Evolutionary conservation across 352 stramenopile genomes (phyloP), one percentile per base, ranked within the genome.

Genomic region (Globisporangium okanoganense): DNA sequence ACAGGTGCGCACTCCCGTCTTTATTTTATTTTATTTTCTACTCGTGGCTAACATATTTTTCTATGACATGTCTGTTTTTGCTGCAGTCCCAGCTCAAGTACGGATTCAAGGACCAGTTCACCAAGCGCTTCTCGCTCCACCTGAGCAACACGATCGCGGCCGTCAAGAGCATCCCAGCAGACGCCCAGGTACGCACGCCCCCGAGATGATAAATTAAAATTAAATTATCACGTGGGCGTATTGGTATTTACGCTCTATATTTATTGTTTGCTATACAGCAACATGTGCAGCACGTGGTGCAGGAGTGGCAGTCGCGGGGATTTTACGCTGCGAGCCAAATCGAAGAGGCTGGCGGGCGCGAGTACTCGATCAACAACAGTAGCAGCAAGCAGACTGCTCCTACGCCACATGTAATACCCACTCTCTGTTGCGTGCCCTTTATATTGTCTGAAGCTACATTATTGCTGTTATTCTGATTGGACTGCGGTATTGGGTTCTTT

Each of bases 91-190:
- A 89, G 63, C 65, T 71, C 55, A 94, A 91, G 61, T 76, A 79
- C 14, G 77, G 67, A 6, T 40, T 69, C 1, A 95, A 91, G 24
- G 83, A 93, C 36, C 56, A 69, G 24, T 95, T 92, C 60, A 75
- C 85, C 3, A 88, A 88, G 64, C 80, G 85, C n/a, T 95, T 95
- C 44, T 56, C 70, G n/a, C 71, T 90, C 36, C 83, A 88, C 22
- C 62, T 95, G 51, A 70, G 65, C 33, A 78, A 91, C 57, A 95
- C 85, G n/a, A 78, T 95, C 35, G 67, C 43, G 9, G 82, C 85
- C 0, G 71, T 92, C 31, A 88, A 88, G 62, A 87, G 85, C 61
- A 79, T 90, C 36, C 75, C 83, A 4, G 60, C 76, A 2, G 70
- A 91, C 1, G 67, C 67, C 13, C 80, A 92, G 79, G 84, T 93